phyloP scores from a whole-genome alignment of 768 basidiomycete genomes.

The Cystoderma amianthinum region DNA sequence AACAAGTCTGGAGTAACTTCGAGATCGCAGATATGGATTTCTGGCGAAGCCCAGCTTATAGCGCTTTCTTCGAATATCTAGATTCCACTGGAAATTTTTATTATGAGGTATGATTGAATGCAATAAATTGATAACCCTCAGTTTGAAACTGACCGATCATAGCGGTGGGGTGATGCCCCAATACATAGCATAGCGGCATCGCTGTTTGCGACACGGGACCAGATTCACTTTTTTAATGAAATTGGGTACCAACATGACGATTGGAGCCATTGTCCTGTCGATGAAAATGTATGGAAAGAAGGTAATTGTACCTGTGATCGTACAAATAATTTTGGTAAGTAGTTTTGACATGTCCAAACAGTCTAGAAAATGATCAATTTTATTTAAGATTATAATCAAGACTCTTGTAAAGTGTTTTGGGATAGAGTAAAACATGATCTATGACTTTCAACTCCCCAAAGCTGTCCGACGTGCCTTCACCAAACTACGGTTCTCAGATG shows the following conservation, averaged over 20 bases:
- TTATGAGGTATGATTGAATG: conserved; percentile 68
- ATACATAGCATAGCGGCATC: conserved; percentile 77
- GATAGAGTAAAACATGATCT: no score
- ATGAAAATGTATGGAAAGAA: conserved; percentile 38
- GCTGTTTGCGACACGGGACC: conserved; percentile 64
- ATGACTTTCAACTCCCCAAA: no score
- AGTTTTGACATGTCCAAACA: no score
- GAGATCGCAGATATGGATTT: conserved; percentile 89
- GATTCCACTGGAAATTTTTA: conserved; percentile 86
- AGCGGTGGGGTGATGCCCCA: conserved; percentile 81
- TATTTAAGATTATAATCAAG: no score
- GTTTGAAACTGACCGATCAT: no score
- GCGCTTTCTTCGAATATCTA: conserved; percentile 75
- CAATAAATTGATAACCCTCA: no score
- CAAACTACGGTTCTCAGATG: no score
- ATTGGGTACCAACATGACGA: conserved; percentile 81
- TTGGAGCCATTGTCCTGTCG: conserved; percentile 71
- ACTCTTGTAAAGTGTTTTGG: no score
- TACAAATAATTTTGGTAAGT: conserved; percentile 59
- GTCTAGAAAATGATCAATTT: no score
- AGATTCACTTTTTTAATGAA: conserved; percentile 77
- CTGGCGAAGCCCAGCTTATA: conserved; percentile 82
- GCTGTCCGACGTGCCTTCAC: no score
- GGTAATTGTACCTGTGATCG: conserved; percentile 71
- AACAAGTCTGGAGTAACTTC: conserved; percentile 81